Conservation (phyloP, 2,329 filamentous ascomycete genomes). For the Clonostachys chloroleuca region DNA sequence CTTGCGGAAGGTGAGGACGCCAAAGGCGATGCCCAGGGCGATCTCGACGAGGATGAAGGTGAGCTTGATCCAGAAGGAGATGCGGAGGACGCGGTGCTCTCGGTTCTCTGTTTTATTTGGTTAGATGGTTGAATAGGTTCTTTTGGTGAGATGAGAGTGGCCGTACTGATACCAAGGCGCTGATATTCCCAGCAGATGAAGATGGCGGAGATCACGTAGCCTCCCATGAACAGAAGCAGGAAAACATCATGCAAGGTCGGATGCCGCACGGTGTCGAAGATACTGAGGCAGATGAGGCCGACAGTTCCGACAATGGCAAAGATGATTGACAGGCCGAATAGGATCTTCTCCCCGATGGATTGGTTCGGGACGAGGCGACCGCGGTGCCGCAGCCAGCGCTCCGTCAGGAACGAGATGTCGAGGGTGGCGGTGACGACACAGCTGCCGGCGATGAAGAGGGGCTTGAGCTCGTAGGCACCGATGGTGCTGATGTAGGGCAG, state of each 20-base stretch:
- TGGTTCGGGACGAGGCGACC: constrained; percentile 75
- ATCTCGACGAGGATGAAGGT: constrained; percentile 79
- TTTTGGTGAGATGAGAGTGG: neutral
- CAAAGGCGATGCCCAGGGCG: constrained; percentile 69
- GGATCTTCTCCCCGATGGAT: constrained; percentile 55
- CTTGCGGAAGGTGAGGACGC: constrained; percentile 41
- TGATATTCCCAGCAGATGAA: constrained; percentile 91
- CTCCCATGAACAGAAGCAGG: constrained; percentile 76
- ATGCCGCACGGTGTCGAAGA: constrained; percentile 79
- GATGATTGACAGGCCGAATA: constrained; percentile 57
- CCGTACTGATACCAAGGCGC: constrained; percentile 68
- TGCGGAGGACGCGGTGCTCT: constrained; percentile 66
- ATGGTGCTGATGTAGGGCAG: constrained; percentile 73
- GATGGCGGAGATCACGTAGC: constrained; percentile 80
- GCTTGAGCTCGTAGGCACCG: constrained; percentile 60
- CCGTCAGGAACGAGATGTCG: constrained; percentile 73
- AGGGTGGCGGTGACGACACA: constrained; percentile 72
- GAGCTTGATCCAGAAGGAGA: constrained; percentile 86
- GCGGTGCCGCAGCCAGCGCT: constrained; percentile 80
- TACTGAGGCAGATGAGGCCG: constrained; percentile 76
- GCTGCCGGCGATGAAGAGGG: constrained; percentile 72
- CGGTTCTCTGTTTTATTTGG: constrained; percentile 54
- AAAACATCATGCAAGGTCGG: constrained; percentile 68
- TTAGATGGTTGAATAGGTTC: neutral
- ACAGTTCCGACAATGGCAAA: constrained; percentile 71